Percentiles rank a stretch among this genome's conserved stretches.
These are phyloP conservation scores for Ochetophila trinervis DNA, from an alignment of 306 rosid species.

Conservation along the genomic window DNA sequence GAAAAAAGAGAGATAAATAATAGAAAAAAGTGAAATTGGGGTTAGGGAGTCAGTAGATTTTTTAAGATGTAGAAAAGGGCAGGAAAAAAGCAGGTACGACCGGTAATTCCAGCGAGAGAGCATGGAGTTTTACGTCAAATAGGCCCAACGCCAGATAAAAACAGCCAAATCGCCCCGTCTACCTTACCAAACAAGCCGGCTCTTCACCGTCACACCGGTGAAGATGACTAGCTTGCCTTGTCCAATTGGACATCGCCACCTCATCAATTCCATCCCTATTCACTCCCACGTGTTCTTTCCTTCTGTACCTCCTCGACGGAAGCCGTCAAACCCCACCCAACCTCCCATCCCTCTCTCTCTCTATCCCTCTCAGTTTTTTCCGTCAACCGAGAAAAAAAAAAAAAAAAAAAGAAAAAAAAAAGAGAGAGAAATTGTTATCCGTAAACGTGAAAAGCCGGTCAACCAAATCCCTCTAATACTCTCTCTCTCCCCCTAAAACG, in stretches of 20 bases:
- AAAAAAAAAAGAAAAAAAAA: conserved; percentile 9
- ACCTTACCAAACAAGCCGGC: conserved; percentile 48
- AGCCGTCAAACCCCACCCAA: conserved; percentile 48
- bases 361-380: conserved; percentile 35
- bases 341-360: conserved; percentile 11
- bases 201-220: conserved; percentile 45
- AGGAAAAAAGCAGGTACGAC: neutral
- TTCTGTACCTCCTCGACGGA: conserved; percentile 34
- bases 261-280: neutral
- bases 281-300: conserved; percentile 40
- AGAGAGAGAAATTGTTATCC: neutral
- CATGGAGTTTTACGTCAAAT: conserved; percentile 47
- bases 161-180: conserved; percentile 16
- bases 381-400: conserved; percentile 47
- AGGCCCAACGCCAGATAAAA: conserved; percentile 15
- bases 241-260: conserved; percentile 36
- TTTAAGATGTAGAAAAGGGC: neutral
- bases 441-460: conserved; percentile 53
- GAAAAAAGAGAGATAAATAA: neutral
- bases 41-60: neutral
- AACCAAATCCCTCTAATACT: conserved; percentile 38
- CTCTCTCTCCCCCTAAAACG: conserved; percentile 4
- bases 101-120: conserved; percentile 30
- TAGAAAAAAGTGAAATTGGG: neutral
- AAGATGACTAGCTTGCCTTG: conserved; percentile 13